Evolutionary conservation across 495 filamentous ascomycete genomes (phyloP).

Genomic region (Letharia columbiana): DNA sequence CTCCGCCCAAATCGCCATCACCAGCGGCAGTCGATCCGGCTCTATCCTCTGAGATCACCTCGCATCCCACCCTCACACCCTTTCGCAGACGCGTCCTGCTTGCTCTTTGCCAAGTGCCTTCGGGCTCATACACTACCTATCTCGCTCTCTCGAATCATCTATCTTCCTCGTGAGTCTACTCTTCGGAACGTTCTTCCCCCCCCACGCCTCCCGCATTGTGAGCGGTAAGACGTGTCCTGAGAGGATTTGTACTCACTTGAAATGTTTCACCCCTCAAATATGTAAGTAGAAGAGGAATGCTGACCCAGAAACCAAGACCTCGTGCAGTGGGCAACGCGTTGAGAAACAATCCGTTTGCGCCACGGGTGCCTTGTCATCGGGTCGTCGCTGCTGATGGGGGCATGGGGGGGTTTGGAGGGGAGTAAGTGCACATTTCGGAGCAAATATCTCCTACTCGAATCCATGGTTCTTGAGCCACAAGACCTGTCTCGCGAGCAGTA

Average conservation of each 20-base stretch:
- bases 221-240: too few relatives aligned
- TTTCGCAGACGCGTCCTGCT: slow-evolving; percentile 47
- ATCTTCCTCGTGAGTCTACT: slow-evolving; percentile 37
- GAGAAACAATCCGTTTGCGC: slow-evolving; percentile 54
- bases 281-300: too few relatives aligned
- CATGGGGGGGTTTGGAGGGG: slow-evolving; percentile 26
- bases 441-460: not conserved
- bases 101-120: slow-evolving; percentile 57
- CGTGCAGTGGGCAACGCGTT: slow-evolving; percentile 66
- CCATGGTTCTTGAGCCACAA: not conserved
- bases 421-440: not conserved
- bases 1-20: not conserved
- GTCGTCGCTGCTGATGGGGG: slow-evolving; percentile 23
- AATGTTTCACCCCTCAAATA: too few relatives aligned
- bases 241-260: too few relatives aligned
- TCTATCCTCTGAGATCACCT: slow-evolving; percentile 24
- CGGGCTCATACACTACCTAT: slow-evolving; percentile 58
- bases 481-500: not conserved
- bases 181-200: too few relatives aligned
- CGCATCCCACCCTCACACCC: slow-evolving; percentile 29
- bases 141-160: slow-evolving; percentile 52
- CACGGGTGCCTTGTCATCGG: slow-evolving; percentile 36
- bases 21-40: slow-evolving; percentile 10
- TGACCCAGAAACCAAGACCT: slow-evolving; percentile 27
- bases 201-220: too few relatives aligned